These are phyloP conservation scores for Talaromyces wortmannii DNA, from an alignment of 495 filamentous ascomycete genomes.

Conservation along the genomic window DNA sequence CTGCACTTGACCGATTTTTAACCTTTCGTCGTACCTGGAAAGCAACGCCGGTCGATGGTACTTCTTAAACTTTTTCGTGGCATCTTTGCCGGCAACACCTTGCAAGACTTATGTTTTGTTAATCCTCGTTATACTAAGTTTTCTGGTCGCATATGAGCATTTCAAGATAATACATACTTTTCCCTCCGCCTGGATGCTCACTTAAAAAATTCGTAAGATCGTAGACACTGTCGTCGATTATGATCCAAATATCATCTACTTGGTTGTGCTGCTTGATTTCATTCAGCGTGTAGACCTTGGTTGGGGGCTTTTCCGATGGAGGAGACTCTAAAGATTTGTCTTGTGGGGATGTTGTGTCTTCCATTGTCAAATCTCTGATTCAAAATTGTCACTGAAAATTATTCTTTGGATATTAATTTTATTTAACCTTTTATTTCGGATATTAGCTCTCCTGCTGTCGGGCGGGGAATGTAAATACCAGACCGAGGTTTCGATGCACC, in stretches of 20 bases:
- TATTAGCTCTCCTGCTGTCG: too few species aligned
- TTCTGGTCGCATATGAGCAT: not conserved
- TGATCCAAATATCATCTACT: constrained; percentile 65
- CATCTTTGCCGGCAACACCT: constrained; percentile 81
- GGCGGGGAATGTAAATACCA: too few species aligned
- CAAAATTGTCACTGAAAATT: too few species aligned
- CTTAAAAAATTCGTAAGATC: constrained; percentile 77
- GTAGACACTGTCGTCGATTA: constrained; percentile 80
- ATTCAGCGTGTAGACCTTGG: constrained; percentile 56
- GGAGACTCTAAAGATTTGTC: too few species aligned
- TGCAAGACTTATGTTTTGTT: constrained; percentile 48
- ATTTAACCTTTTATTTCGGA: too few species aligned
- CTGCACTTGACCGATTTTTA: constrained; percentile 52
- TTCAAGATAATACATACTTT: constrained; percentile 40
- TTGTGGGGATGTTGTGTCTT: too few species aligned
- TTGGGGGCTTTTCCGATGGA: too few species aligned
- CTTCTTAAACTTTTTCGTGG: constrained; percentile 87
- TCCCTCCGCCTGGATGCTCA: constrained; percentile 80
- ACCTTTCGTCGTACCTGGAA: constrained; percentile 70
- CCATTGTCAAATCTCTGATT: too few species aligned
- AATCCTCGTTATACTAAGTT: too few species aligned
- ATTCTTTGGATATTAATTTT: too few species aligned
- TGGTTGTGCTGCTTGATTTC: constrained; percentile 79
- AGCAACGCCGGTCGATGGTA: constrained; percentile 78
- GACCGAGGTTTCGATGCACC: too few species aligned